Evolutionary conservation across 2,329 filamentous ascomycete species (phyloP).

Genomic region (Fonsecaea nubica): DNA sequence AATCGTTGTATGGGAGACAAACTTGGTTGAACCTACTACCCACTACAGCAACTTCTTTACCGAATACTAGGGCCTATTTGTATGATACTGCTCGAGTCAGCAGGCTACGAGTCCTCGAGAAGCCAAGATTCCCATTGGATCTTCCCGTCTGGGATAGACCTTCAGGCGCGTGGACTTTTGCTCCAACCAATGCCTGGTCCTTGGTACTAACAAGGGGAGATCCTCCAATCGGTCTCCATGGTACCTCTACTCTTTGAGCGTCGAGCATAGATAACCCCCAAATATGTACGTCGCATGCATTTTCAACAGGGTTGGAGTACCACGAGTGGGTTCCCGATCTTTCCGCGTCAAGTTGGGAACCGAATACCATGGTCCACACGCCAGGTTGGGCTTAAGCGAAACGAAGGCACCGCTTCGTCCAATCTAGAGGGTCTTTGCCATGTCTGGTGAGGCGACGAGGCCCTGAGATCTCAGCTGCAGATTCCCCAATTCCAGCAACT

Average conservation of each 20-base stretch:
- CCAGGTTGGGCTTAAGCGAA: background rate
- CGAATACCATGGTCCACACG: background rate
- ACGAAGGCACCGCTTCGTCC: background rate
- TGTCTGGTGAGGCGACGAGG: background rate
- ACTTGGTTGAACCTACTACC: background rate
- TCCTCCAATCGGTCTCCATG: constrained; percentile 4
- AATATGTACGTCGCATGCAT: background rate
- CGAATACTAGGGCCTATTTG: no score
- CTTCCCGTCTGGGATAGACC: background rate
- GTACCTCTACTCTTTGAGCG: background rate
- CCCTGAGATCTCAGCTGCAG: background rate
- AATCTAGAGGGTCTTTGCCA: background rate
- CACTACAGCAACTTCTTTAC: background rate
- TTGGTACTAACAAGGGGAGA: no score
- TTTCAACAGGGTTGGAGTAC: constrained; percentile 8
- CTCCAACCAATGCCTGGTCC: constrained; percentile 11
- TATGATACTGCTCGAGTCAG: no score
- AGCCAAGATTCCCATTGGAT: no score
- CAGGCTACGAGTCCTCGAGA: no score
- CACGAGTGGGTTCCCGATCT: constrained; percentile 3
- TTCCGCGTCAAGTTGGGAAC: constrained; percentile 7
- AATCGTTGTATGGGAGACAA: background rate
- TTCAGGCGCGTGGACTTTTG: background rate
- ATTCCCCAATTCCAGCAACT: background rate
- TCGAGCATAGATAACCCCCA: background rate